These are phyloP conservation scores for Telfairia occidentalis DNA, from an alignment of 331 rosid species.

Conservation along the genomic window DNA sequence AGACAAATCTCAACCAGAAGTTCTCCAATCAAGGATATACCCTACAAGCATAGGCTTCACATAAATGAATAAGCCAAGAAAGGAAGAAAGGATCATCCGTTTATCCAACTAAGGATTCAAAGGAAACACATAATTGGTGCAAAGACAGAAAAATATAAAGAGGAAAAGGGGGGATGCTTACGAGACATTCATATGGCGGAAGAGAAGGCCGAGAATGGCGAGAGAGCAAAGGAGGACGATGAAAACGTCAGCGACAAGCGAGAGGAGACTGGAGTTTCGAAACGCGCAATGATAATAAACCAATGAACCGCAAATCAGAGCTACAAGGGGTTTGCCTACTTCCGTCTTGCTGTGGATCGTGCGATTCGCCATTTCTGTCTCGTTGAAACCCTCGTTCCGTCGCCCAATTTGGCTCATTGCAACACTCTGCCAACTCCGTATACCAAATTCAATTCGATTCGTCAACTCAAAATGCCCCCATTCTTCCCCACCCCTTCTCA, in stretches of 20 bases:
- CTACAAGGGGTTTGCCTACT: slow-evolving; percentile 39
- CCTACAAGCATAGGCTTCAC: not conserved
- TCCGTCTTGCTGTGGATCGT: slow-evolving; percentile 15
- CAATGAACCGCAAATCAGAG: slow-evolving; percentile 46
- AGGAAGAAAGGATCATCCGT: not conserved
- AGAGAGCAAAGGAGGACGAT: slow-evolving; percentile 91
- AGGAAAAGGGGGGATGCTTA: not conserved
- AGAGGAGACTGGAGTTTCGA: slow-evolving; percentile 50
- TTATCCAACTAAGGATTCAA: not conserved
- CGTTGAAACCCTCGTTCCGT: not conserved
- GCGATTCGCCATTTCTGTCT: not conserved
- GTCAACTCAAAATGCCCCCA: not conserved
- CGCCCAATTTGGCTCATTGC: not conserved
- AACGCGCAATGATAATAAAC: slow-evolving; percentile 83
- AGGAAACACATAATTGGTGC: not conserved
- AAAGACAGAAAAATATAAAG: not conserved
- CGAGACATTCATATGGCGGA: slow-evolving; percentile 71
- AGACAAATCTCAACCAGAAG: not conserved
- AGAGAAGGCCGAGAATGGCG: slow-evolving; percentile 91
- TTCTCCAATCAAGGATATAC: not conserved
- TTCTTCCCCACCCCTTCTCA: no score
- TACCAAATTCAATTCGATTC: not conserved
- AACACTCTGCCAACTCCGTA: not conserved
- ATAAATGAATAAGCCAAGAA: not conserved
- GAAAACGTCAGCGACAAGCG: slow-evolving; percentile 76